These are phyloP conservation scores for Oryza longistaminata DNA, from an alignment of 176 grass and related monocot species.

Conservation along the genomic window DNA sequence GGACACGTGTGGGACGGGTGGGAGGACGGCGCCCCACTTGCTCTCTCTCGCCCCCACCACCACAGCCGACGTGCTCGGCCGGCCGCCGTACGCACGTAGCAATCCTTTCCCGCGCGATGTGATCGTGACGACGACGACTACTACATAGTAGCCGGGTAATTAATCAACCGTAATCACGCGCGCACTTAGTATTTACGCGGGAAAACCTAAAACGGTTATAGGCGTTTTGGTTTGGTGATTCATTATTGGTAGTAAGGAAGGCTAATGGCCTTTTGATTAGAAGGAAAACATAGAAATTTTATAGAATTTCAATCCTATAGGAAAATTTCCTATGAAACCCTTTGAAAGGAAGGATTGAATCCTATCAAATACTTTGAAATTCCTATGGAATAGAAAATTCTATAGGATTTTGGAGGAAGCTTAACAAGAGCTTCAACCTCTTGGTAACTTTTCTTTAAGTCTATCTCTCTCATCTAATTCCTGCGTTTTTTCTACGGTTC, in stretches of 20 bases:
- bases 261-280: neutral
- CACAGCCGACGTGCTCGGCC: neutral
- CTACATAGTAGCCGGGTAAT: neutral
- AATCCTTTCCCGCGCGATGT: neutral
- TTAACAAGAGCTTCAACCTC: too few relatives aligned
- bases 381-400: too few relatives aligned
- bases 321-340: too few relatives aligned
- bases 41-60: neutral
- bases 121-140: neutral
- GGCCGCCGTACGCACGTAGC: neutral
- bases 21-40: conserved; percentile 21
- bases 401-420: too few relatives aligned
- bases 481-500: too few relatives aligned
- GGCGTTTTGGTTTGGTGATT: neutral
- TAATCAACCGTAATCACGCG: neutral
- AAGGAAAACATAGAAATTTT: too few relatives aligned
- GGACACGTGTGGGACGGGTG: conserved; percentile 16
- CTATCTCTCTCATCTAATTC: too few relatives aligned
- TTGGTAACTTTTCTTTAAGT: too few relatives aligned
- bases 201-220: neutral
- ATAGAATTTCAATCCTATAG: too few relatives aligned
- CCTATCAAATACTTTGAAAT: too few relatives aligned
- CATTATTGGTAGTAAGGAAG: neutral
- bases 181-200: neutral
- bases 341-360: too few relatives aligned